phyloP scores from a whole-genome alignment of 768 basidiomycete genomes.

The Pulveroboletus sp. region DNA sequence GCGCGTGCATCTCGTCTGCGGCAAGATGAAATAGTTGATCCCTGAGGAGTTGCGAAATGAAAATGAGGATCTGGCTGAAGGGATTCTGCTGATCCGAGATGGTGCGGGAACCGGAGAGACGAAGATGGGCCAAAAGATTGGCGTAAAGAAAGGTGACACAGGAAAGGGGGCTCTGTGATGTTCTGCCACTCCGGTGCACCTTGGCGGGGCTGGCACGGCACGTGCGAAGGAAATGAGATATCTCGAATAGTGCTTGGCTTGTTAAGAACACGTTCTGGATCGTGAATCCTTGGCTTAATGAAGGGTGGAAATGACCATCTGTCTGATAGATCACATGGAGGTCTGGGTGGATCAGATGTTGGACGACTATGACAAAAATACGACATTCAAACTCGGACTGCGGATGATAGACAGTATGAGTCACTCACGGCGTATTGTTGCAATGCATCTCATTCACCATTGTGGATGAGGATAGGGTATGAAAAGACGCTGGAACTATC shows the following conservation, averaged over 20 bases:
- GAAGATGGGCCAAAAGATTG: neutral
- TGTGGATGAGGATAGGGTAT: too few relatives aligned
- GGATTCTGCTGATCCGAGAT: neutral
- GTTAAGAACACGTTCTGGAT: neutral
- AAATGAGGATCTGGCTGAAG: neutral
- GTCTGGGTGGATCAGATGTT: too few relatives aligned
- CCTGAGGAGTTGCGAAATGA: neutral
- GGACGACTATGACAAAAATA: too few relatives aligned
- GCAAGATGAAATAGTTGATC: neutral
- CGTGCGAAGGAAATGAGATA: neutral
- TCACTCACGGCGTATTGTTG: too few relatives aligned
- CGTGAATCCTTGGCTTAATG: neutral
- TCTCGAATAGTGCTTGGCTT: neutral
- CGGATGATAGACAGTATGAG: too few relatives aligned
- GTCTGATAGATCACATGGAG: too few relatives aligned
- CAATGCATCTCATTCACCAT: too few relatives aligned
- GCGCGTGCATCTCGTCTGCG: neutral
- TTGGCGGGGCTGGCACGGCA: neutral
- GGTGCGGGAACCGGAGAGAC: neutral
- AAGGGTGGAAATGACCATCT: neutral
- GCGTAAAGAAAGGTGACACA: neutral
- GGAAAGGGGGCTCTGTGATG: neutral
- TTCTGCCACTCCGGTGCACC: neutral
- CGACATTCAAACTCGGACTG: too few relatives aligned
- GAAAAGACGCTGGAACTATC: too few relatives aligned